phyloP scores from a whole-genome alignment of 2,329 filamentous ascomycete species.

The Xylaria multiplex region DNA sequence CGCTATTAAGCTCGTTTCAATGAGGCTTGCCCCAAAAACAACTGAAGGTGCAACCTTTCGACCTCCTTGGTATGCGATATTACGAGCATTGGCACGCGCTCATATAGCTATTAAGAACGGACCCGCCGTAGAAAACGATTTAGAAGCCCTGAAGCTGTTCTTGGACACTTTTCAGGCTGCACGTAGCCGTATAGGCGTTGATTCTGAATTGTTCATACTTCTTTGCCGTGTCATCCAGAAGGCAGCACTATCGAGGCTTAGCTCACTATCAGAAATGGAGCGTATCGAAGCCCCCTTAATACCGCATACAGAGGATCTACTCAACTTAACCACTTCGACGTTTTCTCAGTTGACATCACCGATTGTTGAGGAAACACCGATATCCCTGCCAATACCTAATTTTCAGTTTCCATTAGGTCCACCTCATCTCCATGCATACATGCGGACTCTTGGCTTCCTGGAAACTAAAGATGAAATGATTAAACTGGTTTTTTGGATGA shows the following conservation, averaged over 20 bases:
- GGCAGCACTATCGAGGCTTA: slow-evolving; percentile 40
- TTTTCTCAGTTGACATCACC: slow-evolving; percentile 46
- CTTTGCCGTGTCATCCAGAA: slow-evolving; percentile 52
- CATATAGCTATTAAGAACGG: slow-evolving; percentile 47
- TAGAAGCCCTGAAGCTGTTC: slow-evolving; percentile 48
- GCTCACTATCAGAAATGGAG: slow-evolving; percentile 6
- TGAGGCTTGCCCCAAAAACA: slow-evolving; percentile 44
- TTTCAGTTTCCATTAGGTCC: slow-evolving; percentile 58
- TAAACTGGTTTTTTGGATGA: slow-evolving; percentile 67
- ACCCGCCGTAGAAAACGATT: slow-evolving; percentile 41
- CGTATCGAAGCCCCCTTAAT: slow-evolving; percentile 28
- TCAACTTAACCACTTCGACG: slow-evolving; percentile 24
- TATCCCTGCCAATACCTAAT: slow-evolving; percentile 11
- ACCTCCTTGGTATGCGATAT: slow-evolving; percentile 56
- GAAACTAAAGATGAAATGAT: slow-evolving; percentile 69
- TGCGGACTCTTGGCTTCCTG: slow-evolving; percentile 70
- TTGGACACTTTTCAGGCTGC: slow-evolving; percentile 48
- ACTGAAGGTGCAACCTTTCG: slow-evolving; percentile 49
- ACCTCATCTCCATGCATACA: slow-evolving; percentile 65
- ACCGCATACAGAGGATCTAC: slow-evolving; percentile 23
- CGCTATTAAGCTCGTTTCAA: slow-evolving; percentile 50
- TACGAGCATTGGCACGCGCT: slow-evolving; percentile 52
- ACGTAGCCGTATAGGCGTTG: slow-evolving; percentile 47
- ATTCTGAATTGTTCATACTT: slow-evolving; percentile 51
- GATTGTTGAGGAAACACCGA: slow-evolving; percentile 22